Evolutionary conservation across 1,284 basidiomycete species (phyloP), one percentile per base, ranked within the genome.

Genomic region (Cystobasidiaceae sp.): DNA sequence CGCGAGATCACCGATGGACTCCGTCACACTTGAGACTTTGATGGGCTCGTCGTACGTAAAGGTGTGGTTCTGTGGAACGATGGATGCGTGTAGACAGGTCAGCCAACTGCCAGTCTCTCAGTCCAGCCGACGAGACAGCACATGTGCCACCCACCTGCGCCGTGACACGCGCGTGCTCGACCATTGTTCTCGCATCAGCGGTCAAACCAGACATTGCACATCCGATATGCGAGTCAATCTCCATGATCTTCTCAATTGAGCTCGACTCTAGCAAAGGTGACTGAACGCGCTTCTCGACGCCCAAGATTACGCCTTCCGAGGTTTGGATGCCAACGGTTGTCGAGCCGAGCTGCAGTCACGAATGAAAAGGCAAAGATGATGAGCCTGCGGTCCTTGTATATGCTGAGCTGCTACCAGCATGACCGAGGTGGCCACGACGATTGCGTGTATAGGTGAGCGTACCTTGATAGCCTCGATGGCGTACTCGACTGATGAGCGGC

Each of bases 211-310:
- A 93, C 93, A 99, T 97, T 61, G 96, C 96, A 73, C 93, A 97
- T 19, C 93, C 96, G 61, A 99, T 84, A 79, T 99, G 96, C 17
- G 79, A 75, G 80, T 99, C 96, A 74, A 98, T 97, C 81, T 98
- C 94, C 93, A 98, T 97, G 77, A 99, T 98, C 82, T 98, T 98
- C 78, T 99, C 96, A 76, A 99, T 94, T 62, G 92, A 93, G 69
- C 86, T 89, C 19, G 90, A 86, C 80, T 97, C 96, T 71, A 98
- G 86, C 60, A 99, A 84, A 27, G 92, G 89, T 0, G 93, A 97
- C 79, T 97, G 93, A 57, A 97, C 92, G 77, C 96, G 92, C 81
- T 98, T 97, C 82, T 99, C 96, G 68, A 98, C 93, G 57, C 86
- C 96, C 68, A 99, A 86, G 67, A 98, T 83, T 69, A 93, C 89